Evolutionary conservation across 2,329 filamentous ascomycete genomes (phyloP).

Genomic region (Fusarium sp.): DNA sequence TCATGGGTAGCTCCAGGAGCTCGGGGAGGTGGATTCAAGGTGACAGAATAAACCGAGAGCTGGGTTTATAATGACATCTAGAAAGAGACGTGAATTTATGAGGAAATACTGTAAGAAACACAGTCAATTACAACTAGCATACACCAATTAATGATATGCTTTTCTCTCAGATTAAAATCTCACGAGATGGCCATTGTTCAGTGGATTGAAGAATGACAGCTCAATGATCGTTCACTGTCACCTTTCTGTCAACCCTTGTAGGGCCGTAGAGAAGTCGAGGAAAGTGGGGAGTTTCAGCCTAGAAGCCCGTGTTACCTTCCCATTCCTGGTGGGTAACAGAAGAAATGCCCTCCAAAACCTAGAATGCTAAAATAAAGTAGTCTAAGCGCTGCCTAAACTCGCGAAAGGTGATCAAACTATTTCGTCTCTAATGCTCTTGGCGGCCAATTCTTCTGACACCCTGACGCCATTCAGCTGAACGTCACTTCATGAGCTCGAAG

Average conservation of each 20-base stretch:
- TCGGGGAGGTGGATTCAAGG: background rate
- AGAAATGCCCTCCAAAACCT: too few species aligned
- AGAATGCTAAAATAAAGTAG: too few species aligned
- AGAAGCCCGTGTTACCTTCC: constrained; percentile 28
- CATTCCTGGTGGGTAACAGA: background rate
- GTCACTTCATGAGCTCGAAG: constrained; percentile 18
- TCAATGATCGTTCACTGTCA: background rate
- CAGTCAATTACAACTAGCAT: too few species aligned
- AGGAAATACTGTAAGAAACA: too few species aligned
- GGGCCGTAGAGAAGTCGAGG: background rate
- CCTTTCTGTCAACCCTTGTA: constrained; percentile 12
- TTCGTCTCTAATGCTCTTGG: too few species aligned
- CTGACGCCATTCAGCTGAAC: constrained; percentile 9
- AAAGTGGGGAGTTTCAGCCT: constrained; percentile 40
- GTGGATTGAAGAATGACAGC: background rate
- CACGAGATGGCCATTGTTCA: too few species aligned
- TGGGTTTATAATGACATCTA: too few species aligned
- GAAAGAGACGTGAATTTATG: too few species aligned
- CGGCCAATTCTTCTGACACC: too few species aligned
- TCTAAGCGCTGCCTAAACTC: too few species aligned
- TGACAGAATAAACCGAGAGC: constrained; percentile 24
- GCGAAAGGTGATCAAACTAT: too few species aligned
- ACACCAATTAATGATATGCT: background rate
- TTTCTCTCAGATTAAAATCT: accelerated
- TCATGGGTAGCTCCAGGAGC: constrained; percentile 3